phyloP scores from a whole-genome alignment of 73 alveolate species.

The Uronychia binucleata region DNA sequence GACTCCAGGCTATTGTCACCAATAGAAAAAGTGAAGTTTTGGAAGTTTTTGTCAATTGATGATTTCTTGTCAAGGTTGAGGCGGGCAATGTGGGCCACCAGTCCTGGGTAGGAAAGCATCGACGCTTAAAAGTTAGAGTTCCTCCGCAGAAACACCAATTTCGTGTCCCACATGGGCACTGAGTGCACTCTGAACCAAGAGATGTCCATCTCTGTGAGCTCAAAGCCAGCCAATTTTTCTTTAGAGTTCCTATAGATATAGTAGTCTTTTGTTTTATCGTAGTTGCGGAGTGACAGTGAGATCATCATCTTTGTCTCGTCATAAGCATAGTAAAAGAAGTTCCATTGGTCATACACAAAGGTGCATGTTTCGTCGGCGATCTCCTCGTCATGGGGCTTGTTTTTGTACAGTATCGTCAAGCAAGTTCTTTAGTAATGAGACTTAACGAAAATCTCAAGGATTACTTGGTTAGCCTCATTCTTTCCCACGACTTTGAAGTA shows the following conservation, averaged over 20 bases:
- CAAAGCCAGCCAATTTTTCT: not conserved
- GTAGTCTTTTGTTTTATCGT: not conserved
- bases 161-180: not conserved
- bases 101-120: not conserved
- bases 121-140: not conserved
- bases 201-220: not conserved
- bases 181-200: not conserved
- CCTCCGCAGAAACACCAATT: not conserved
- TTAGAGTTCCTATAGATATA: not conserved
- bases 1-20: not conserved
- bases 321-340: not conserved
- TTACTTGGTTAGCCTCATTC: not conserved
- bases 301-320: not conserved
- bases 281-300: not conserved
- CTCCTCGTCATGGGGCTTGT: not conserved
- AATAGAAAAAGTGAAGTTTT: not conserved
- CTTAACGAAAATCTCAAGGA: not conserved
- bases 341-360: not conserved
- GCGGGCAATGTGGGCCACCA: not conserved
- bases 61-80: not conserved
- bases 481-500: not conserved
- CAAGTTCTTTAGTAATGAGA: not conserved
- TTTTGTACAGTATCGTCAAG: not conserved
- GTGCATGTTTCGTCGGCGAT: not conserved
- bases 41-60: not conserved